Conservation (phyloP, 768 basidiomycete genomes). For the Tricholoma flavovirens region DNA sequence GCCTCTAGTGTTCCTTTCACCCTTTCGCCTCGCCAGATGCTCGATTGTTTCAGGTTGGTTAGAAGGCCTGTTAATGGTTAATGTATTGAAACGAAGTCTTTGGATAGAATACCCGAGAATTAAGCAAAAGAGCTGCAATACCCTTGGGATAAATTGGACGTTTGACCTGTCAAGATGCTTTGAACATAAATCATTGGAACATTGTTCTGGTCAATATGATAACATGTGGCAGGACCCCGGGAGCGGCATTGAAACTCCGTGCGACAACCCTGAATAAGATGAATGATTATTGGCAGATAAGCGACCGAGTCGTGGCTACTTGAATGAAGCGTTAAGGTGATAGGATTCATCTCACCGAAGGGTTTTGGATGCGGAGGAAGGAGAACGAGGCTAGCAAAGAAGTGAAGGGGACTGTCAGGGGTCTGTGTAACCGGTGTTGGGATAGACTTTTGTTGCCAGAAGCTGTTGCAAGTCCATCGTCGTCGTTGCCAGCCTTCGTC, state of each 20-base stretch:
- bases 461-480: not conserved
- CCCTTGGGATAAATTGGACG: too few relatives aligned
- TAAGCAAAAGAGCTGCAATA: too few relatives aligned
- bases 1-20: too few relatives aligned
- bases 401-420: not conserved
- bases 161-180: too few relatives aligned
- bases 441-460: conserved; percentile 2
- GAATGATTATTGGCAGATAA: not conserved
- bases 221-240: conserved; percentile 2
- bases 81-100: too few relatives aligned
- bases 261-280: not conserved
- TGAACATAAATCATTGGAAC: too few relatives aligned
- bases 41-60: too few relatives aligned
- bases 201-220: too few relatives aligned
- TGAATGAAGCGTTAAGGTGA: not conserved
- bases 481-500: not conserved
- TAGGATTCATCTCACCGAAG: not conserved
- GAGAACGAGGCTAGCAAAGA: not conserved
- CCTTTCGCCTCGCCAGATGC: too few relatives aligned
- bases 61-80: too few relatives aligned
- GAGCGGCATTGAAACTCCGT: conserved; percentile 3
- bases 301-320: not conserved
- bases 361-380: not conserved
- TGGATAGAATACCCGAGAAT: too few relatives aligned
- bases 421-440: conserved; percentile 3